Evolutionary conservation across 495 filamentous ascomycete genomes (phyloP).

Genomic region (Filosporella fistucella): DNA sequence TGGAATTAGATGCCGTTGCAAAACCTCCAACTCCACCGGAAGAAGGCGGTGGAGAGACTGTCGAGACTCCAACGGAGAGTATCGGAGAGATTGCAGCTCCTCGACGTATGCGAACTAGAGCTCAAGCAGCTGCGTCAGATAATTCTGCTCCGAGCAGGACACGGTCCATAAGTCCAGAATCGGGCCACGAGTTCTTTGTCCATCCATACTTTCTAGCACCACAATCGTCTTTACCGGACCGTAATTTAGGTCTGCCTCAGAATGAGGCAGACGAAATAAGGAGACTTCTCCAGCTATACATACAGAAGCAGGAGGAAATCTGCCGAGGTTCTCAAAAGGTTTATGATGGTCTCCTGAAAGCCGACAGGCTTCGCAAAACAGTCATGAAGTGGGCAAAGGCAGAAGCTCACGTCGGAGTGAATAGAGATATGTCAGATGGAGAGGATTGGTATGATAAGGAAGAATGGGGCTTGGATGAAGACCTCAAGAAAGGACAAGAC

Average conservation of each 20-base stretch:
- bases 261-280: conserved; percentile 86
- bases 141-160: conserved; percentile 29
- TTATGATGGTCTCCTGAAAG: conserved; percentile 68
- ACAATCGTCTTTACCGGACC: conserved; percentile 61
- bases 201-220: conserved; percentile 86
- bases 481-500: conserved; percentile 85
- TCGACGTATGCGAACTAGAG: conserved; percentile 67
- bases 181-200: conserved; percentile 50
- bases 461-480: conserved; percentile 79
- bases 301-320: conserved; percentile 95
- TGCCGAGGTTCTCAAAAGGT: conserved; percentile 74
- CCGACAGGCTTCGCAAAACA: conserved; percentile 70
- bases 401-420: conserved; percentile 71
- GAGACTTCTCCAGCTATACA: conserved; percentile 74
- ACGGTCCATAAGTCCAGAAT: conserved; percentile 40
- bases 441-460: conserved; percentile 96
- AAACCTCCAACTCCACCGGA: conserved; percentile 3
- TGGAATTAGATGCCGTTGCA: conserved; percentile 4
- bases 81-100: conserved; percentile 38
- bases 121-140: conserved; percentile 46
- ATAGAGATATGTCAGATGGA: conserved; percentile 69
- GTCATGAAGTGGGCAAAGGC: conserved; percentile 84
- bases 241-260: conserved; percentile 73
- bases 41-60: conserved; percentile 16
- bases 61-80: conserved; percentile 28